These are phyloP conservation scores for Umbelopsis sp. DNA, from an alignment of 192 early-diverging fungal species.

Conservation along the genomic window DNA sequence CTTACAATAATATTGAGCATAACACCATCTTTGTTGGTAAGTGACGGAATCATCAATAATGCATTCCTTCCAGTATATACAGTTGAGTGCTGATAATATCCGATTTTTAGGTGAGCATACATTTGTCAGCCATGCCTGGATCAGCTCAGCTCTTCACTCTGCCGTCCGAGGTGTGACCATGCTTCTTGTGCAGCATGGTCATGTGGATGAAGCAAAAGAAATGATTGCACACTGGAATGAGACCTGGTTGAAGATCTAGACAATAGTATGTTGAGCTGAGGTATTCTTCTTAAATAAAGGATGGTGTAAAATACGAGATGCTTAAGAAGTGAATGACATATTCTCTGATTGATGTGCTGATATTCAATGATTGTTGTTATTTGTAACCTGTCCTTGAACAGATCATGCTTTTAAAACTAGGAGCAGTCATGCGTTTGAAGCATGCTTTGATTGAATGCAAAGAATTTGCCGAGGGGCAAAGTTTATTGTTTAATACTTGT, in stretches of 20 bases:
- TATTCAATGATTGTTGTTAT: too few relatives aligned
- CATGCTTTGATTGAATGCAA: too few relatives aligned
- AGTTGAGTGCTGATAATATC: too few relatives aligned
- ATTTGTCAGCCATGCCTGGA: conserved; percentile 38
- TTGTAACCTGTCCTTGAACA: too few relatives aligned
- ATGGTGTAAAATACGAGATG: neutral
- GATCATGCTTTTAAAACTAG: too few relatives aligned
- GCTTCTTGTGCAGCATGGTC: conserved; percentile 28
- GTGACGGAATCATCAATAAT: too few relatives aligned
- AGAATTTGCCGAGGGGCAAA: too few relatives aligned
- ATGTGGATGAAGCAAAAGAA: conserved; percentile 30
- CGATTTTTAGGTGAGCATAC: conserved; percentile 33
- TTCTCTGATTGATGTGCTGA: too few relatives aligned
- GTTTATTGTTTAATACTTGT: too few relatives aligned
- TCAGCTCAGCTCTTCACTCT: conserved; percentile 32
- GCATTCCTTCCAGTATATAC: too few relatives aligned
- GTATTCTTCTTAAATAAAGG: neutral
- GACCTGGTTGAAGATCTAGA: conserved; percentile 31
- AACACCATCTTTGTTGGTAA: conserved; percentile 27
- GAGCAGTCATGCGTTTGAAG: too few relatives aligned
- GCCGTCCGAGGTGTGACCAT: conserved; percentile 30
- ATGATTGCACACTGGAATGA: conserved; percentile 27
- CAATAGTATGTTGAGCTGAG: neutral
- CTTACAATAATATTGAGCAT: conserved; percentile 20
- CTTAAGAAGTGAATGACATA: too few relatives aligned